phyloP scores from a whole-genome alignment of 2,329 filamentous ascomycete species.

The Microdochium paspali region DNA sequence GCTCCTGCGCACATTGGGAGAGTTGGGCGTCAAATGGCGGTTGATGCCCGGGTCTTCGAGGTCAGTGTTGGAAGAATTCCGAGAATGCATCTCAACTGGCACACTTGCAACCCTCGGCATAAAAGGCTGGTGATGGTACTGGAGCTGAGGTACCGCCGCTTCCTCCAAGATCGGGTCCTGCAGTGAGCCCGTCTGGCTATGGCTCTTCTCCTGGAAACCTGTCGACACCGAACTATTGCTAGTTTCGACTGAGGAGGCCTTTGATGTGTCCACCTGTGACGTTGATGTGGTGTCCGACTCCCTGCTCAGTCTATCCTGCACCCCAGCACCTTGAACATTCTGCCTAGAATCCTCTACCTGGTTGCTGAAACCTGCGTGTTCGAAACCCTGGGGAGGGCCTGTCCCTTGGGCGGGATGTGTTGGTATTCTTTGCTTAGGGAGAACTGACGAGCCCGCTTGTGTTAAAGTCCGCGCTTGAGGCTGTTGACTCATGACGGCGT shows the following conservation, averaged over 20 bases:
- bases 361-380: slow-evolving; percentile 5
- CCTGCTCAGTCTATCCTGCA: slow-evolving; percentile 35
- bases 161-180: slow-evolving; percentile 31
- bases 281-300: slow-evolving; percentile 43
- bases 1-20: slow-evolving; percentile 42
- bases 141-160: slow-evolving; percentile 44
- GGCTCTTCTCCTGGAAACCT: slow-evolving; percentile 34
- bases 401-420: background rate
- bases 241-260: slow-evolving; percentile 43
- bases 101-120: slow-evolving; percentile 31
- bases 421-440: background rate
- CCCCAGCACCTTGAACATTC: slow-evolving; percentile 16
- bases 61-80: slow-evolving; percentile 40
- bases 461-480: background rate
- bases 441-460: background rate
- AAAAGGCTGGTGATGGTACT: slow-evolving; percentile 49
- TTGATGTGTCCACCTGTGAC: slow-evolving; percentile 38
- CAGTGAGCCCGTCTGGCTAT: slow-evolving; percentile 39
- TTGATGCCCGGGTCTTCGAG: slow-evolving; percentile 43
- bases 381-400: slow-evolving; percentile 2
- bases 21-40: slow-evolving; percentile 53
- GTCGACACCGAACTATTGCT: slow-evolving; percentile 47
- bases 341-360: slow-evolving; percentile 6
- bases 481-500: background rate
- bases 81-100: slow-evolving; percentile 29